phyloP scores from a whole-genome alignment of 768 basidiomycete species.

The Rhizopogon rudus region DNA sequence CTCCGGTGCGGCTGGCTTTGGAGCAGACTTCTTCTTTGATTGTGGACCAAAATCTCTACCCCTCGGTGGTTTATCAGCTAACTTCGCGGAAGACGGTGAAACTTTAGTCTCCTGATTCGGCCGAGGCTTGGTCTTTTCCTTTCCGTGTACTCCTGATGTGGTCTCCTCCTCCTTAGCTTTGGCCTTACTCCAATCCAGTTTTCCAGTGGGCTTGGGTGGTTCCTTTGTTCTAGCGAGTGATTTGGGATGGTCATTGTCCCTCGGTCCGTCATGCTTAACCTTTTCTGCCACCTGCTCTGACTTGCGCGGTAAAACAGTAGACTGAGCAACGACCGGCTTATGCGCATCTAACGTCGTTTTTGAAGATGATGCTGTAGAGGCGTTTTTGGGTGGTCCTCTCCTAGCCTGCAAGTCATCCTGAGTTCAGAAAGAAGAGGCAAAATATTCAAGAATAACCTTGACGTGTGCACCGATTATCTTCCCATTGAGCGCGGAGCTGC shows the following conservation, averaged over 20 bases:
- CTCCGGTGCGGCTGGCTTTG: constrained; percentile 1
- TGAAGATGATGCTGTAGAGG: constrained; percentile 32
- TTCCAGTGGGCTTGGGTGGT: constrained; percentile 38
- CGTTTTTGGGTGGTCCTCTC: neutral
- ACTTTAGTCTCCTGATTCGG: neutral
- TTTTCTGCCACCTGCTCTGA: constrained; percentile 11
- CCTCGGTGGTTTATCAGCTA: neutral
- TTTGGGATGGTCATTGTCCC: constrained; percentile 17
- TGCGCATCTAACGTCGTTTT: constrained; percentile 36
- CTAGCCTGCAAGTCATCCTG: neutral
- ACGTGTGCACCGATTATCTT: constrained; percentile 43
- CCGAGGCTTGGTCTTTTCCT: neutral
- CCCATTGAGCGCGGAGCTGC: constrained; percentile 27
- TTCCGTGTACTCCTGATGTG: neutral
- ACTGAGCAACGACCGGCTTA: constrained; percentile 8
- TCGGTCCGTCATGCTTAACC: constrained; percentile 19
- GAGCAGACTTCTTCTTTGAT: neutral
- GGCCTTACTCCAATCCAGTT: constrained; percentile 60
- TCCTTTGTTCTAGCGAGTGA: constrained; percentile 15
- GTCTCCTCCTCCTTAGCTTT: constrained; percentile 36
- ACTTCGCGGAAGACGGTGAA: neutral
- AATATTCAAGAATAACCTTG: constrained; percentile 31
- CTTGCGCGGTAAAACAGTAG: constrained; percentile 1
- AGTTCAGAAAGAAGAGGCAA: neutral
- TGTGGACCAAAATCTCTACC: neutral